These are phyloP conservation scores for Capronia americana DNA, from an alignment of 2,329 filamentous ascomycete genomes.

Conservation along the genomic window DNA sequence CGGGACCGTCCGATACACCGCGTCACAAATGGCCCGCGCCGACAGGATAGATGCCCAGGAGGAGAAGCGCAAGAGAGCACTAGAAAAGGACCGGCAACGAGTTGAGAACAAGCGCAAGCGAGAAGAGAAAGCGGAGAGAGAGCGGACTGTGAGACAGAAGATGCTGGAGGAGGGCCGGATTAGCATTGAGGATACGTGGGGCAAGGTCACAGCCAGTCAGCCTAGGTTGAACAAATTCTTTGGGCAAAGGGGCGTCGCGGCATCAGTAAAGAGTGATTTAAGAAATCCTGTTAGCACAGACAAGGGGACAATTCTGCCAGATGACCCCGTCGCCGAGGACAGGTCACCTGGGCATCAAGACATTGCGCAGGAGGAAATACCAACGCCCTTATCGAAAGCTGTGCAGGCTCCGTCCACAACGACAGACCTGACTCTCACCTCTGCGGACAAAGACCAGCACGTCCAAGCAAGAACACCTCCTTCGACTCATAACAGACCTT, in stretches of 20 bases:
- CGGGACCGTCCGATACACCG: slow-evolving; percentile 33
- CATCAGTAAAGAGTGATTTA: slow-evolving; percentile 4
- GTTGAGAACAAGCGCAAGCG: slow-evolving; percentile 38
- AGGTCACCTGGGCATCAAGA: neutral
- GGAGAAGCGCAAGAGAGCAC: slow-evolving; percentile 32
- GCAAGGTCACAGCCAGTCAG: slow-evolving; percentile 39
- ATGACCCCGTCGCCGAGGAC: neutral
- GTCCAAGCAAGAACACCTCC: neutral
- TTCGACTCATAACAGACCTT: neutral
- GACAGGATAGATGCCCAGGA: slow-evolving; percentile 37
- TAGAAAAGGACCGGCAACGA: slow-evolving; percentile 35
- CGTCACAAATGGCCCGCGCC: slow-evolving; percentile 36
- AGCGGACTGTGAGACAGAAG: slow-evolving; percentile 32
- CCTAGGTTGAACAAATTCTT: slow-evolving; percentile 38
- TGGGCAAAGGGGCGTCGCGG: slow-evolving; percentile 16
- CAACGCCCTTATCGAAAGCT: neutral
- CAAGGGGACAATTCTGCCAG: neutral
- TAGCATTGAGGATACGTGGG: slow-evolving; percentile 38
- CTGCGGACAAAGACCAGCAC: neutral
- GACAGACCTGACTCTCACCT: neutral
- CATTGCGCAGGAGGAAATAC: neutral
- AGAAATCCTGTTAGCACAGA: neutral
- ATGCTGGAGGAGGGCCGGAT: slow-evolving; percentile 39
- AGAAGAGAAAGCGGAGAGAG: slow-evolving; percentile 36
- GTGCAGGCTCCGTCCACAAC: neutral